These are phyloP conservation scores for Coccomyxa sp. DNA, from an alignment of 139 green algal species.

Conservation along the genomic window DNA sequence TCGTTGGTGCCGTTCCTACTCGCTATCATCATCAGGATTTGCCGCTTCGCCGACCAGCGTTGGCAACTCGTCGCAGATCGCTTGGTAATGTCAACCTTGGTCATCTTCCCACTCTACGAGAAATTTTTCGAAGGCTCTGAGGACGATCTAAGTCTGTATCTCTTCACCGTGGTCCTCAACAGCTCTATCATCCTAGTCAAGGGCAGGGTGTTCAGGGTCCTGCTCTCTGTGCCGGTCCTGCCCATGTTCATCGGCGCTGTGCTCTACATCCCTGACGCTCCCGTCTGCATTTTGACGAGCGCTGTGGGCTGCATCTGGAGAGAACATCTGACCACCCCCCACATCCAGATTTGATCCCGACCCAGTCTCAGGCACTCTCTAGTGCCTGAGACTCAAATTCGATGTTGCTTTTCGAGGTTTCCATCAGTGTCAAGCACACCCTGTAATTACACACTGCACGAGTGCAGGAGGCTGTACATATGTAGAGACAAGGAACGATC, in stretches of 20 bases:
- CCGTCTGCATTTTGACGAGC: too few relatives aligned
- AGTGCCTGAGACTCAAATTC: background rate
- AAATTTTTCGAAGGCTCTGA: background rate
- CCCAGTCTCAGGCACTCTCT: background rate
- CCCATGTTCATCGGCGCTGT: background rate
- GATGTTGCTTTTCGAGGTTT: background rate
- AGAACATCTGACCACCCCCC: background rate
- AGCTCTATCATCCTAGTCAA: background rate
- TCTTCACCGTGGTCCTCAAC: background rate
- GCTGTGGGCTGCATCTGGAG: background rate
- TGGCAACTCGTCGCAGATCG: background rate
- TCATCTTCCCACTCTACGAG: too few relatives aligned
- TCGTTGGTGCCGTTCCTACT: background rate
- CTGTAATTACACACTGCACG: background rate
- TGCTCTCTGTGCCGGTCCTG: background rate
- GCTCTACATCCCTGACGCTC: background rate
- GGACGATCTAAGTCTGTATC: background rate
- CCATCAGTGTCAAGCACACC: background rate
- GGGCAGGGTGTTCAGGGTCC: background rate
- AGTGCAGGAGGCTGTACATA: background rate
- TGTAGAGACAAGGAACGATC: constrained; percentile 1
- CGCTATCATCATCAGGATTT: background rate
- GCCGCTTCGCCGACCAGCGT: background rate
- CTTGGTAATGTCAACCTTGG: background rate
- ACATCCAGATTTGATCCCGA: background rate